Evolutionary conservation across 768 basidiomycete species (phyloP), one percentile per base, ranked within the genome.

Genomic region (Leccinellum luteum): DNA sequence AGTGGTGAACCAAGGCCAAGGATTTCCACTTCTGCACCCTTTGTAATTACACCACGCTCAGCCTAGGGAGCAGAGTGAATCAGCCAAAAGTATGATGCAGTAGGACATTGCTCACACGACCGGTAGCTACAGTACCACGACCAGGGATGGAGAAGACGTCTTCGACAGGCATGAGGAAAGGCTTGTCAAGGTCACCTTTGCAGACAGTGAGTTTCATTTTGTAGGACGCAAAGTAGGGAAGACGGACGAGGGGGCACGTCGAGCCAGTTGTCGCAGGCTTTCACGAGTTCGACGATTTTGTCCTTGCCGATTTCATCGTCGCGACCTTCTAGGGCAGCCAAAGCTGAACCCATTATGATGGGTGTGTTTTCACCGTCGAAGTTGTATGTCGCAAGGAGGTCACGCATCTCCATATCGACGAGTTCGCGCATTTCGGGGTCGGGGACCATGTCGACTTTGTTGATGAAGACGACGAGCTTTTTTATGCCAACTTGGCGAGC

Each of bases 341-440:
- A 79, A 56, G 97, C 97, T 19, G 94, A 95, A 47, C 97, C 97
- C 90, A 93, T 94, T 69, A 98, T 74, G 66, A 99, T 98, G n/a
- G 97, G 97, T 0, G 97, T 98, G 66, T 88, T 83, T 74, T 99
- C 97, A 54, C 97, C 97, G 66, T 99, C 97, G 63, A 90, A 99
- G 66, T 93, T 91, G 79, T 98, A 98, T 14, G 85, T 86, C 4
- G 85, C 77, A 23, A 99, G 82, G 12, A 99, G 81, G 70, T 99
- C 97, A 58, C 97, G 88, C 87, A 99, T 99, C 82, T 99, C 97
- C 95, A 99, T 98, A 66, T 99, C 97, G 59, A 99, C 97, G 58
- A 99, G 89, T 78, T 97, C 94, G 56, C 98, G 79, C 94, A 99
- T 98, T 81, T 99, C 97, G 6, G 89, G 85, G 81, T 99, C 97